Conservation (phyloP, 2,329 filamentous ascomycete species). For the Chrysoporthe austroafricana region DNA sequence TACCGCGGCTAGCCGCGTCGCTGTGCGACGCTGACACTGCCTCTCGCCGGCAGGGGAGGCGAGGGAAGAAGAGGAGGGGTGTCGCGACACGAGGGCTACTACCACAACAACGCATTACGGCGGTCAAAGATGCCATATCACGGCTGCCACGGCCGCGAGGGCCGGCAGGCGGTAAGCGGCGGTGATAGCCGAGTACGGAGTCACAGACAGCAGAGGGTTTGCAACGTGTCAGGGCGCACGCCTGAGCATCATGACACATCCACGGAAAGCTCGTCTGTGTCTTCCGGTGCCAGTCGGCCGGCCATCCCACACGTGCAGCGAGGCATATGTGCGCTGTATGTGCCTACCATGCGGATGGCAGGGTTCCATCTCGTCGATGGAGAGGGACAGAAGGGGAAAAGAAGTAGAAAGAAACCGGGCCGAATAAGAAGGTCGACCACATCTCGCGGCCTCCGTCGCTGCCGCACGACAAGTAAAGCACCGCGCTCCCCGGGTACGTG, state of each 20-base stretch:
- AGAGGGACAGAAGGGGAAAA: neutral
- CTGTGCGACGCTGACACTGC: constrained; percentile 13
- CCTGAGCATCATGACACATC: neutral
- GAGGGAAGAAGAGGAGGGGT: neutral
- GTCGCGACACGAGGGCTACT: constrained; percentile 7
- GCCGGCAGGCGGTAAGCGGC: constrained; percentile 8
- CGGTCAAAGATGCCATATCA: constrained; percentile 3
- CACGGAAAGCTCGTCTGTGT: neutral
- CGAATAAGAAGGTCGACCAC: neutral
- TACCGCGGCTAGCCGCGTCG: neutral
- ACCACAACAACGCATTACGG: neutral
- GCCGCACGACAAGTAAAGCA: neutral
- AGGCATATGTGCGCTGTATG: neutral
- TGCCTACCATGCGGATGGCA: constrained; percentile 8
- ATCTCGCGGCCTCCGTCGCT: constrained; percentile 9
- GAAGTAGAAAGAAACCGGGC: neutral
- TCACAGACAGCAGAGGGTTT: neutral
- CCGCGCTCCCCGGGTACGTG: neutral
- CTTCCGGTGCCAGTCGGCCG: neutral
- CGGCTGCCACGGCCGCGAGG: neutral
- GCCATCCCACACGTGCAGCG: constrained; percentile 3
- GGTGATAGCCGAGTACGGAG: constrained; percentile 14
- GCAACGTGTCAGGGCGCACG: neutral
- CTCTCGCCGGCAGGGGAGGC: constrained; percentile 18
- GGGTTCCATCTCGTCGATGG: neutral